Evolutionary conservation across 1,139 yeast species (phyloP), one percentile per base, ranked within the genome.

Genomic region (Pneumocystis canis): DNA sequence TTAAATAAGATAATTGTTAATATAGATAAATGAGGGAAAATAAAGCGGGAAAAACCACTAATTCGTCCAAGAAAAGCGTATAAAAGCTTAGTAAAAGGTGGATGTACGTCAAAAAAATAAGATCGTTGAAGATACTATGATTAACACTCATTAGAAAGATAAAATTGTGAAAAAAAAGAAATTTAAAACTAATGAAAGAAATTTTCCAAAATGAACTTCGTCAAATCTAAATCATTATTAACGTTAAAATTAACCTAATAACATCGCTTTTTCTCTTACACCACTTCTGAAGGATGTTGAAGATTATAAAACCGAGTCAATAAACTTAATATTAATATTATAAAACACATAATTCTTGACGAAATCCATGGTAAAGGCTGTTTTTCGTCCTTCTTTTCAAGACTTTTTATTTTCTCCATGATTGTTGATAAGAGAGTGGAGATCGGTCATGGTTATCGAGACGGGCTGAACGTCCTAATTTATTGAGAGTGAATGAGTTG

Each of bases 161-260:
- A 3, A 14, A 20, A 16, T 33, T 1, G 30, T 20, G n/a, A 14
- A 31, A 20, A 25, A 18, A 6, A 67, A 68, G 37, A 62, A 68
- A 69, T n/a, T n/a, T n/a, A 65, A 88, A 89, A 20, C 95, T 84
- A 32, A 61, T 20, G 65, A 60, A 5, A 97, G 97, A 75, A 90
- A 89, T 72, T 89, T 89, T 58, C 98, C 98, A 71, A 92, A 92
- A 74, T 92, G 98, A 39, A 92, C 98, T 73, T 94, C 99, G 76
- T 94, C 99, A 71, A 94, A 94, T 28, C 64, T 63, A 37, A 54
- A 30, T 57, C 9, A 57, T 5, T 37, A 35, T 11, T 32, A 18
- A 39, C n/a, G n/a, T 53, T 6, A 30, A 35, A 40, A 37, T 11
- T 20, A 5, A 37, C 16, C 7, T 11, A 16, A 14, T 11, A 16